These are phyloP conservation scores for Aspergillus aculeatus DNA, from an alignment of 2,329 filamentous ascomycete genomes.

Conservation along the genomic window DNA sequence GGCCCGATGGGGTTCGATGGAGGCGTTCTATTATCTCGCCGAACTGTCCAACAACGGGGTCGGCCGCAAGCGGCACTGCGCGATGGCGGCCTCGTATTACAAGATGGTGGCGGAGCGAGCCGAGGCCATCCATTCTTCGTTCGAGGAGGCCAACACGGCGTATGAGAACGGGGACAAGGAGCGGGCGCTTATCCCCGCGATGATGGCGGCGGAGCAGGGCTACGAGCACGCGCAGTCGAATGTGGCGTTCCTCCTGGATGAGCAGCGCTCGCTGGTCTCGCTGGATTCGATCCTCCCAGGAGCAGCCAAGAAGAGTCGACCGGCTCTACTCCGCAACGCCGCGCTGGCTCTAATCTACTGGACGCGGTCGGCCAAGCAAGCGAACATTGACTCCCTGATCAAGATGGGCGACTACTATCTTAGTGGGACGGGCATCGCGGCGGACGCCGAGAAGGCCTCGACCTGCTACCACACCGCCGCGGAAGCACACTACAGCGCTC, in stretches of 20 bases:
- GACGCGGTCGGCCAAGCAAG: conserved; percentile 89
- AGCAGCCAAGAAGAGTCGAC: conserved; percentile 37
- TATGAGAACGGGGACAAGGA: conserved; percentile 78
- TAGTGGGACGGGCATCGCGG: conserved; percentile 69
- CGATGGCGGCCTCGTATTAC: conserved; percentile 76
- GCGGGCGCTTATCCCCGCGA: conserved; percentile 73
- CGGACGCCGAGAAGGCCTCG: conserved; percentile 80
- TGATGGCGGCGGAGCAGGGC: conserved; percentile 89
- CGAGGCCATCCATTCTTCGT: conserved; percentile 72
- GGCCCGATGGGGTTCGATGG: conserved; percentile 76
- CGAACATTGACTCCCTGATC: conserved; percentile 88
- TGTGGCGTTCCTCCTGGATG: conserved; percentile 81
- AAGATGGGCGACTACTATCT: conserved; percentile 99
- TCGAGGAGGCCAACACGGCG: conserved; percentile 78
- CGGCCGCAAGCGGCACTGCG: conserved; percentile 75
- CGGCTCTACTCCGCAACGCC: conserved; percentile 55
- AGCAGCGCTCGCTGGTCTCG: conserved; percentile 62
- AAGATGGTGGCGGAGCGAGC: conserved; percentile 73
- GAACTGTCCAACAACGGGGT: conserved; percentile 81
- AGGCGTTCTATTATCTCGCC: conserved; percentile 88
- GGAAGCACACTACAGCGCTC: conserved; percentile 86
- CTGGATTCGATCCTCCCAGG: conserved; percentile 55
- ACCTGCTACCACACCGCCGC: conserved; percentile 90
- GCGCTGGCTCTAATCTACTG: conserved; percentile 82
- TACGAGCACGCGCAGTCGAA: conserved; percentile 89